phyloP scores from a whole-genome alignment of 1,139 yeast genomes.

The Protomyces macrosporus region DNA sequence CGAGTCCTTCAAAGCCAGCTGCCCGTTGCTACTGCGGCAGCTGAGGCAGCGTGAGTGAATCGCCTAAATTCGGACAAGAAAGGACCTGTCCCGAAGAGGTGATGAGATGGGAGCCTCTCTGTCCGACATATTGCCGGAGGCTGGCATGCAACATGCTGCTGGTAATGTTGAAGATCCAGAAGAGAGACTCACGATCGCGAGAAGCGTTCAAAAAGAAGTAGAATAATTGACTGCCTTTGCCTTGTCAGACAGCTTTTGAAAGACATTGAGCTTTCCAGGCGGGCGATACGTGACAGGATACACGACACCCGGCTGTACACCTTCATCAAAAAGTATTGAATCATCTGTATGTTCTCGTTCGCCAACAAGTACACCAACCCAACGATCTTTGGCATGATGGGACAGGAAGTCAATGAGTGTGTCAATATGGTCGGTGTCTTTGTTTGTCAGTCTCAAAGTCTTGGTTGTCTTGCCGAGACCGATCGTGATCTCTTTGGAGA shows the following conservation, averaged over 20 bases:
- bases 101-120: too few species aligned
- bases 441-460: background rate
- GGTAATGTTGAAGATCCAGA: too few species aligned
- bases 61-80: too few species aligned
- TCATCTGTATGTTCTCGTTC: constrained; percentile 2
- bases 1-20: too few species aligned
- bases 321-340: background rate
- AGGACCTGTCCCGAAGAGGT: too few species aligned
- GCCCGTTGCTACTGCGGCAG: too few species aligned
- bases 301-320: background rate
- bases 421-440: background rate
- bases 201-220: too few species aligned
- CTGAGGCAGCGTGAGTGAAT: too few species aligned
- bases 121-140: too few species aligned
- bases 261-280: constrained; percentile 1
- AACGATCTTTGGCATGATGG: background rate
- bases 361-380: constrained; percentile 4
- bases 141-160: too few species aligned
- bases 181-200: too few species aligned
- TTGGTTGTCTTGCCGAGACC: background rate
- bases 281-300: constrained; percentile 8
- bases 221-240: too few species aligned
- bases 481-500: background rate
- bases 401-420: constrained; percentile 5
- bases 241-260: background rate